Base-by-base conservation (phyloP, 1,284 basidiomycete genomes). In the Rhodotorula sp. region DNA sequence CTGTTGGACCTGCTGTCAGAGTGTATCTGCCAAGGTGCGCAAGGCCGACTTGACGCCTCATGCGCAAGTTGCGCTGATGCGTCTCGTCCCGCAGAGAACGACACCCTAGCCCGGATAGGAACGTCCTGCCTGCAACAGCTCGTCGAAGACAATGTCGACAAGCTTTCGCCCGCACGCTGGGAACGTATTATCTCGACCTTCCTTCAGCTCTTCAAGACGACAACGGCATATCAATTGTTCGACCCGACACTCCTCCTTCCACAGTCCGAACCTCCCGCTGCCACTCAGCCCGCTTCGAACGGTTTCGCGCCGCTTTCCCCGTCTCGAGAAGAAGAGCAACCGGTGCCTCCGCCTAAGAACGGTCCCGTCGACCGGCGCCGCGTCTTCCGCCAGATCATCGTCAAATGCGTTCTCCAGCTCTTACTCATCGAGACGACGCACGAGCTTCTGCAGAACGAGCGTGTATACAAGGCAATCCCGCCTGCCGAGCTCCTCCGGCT, bases 301-400 rank as follows among this genome's bases (percentile, higher is more conserved):
- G 84, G 86, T 72, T 83, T 88, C 22, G 88, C 92, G 67, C 91
- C 89, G 11, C 83, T 92, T 54, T 88, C 88, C 24, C 87, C 89
- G 16, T 69, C 77, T 18, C 66, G 71, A n/a, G 68, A 73, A 9
- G 68, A 67, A 34, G 10, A 64, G 28, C 44, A 53, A 20, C 54
- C 55, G 40, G 28, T 26, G 46, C 52, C 51, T 40, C 59, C 68
- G 13, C 60, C 67, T 1, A 68, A 69, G n/a, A 54, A 68, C 22
- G 64, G 58, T 6, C 67, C 83, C 80, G 69, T 88, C 88, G 69
- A 81, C 81, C 70, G 96, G 67, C 88, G 93, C 30, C 87, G 91
- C 48, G 88, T 93, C 63, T 99, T 99, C 87, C 92, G 94, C 80
- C 95, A 99, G 81, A 98, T 99, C 80, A 99, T 99, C 75, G 94